Percentiles rank a stretch among this genome's conserved stretches.
Evolutionary conservation across 2,329 filamentous ascomycete species (phyloP).

Genomic region (Trichothecium roseum): DNA sequence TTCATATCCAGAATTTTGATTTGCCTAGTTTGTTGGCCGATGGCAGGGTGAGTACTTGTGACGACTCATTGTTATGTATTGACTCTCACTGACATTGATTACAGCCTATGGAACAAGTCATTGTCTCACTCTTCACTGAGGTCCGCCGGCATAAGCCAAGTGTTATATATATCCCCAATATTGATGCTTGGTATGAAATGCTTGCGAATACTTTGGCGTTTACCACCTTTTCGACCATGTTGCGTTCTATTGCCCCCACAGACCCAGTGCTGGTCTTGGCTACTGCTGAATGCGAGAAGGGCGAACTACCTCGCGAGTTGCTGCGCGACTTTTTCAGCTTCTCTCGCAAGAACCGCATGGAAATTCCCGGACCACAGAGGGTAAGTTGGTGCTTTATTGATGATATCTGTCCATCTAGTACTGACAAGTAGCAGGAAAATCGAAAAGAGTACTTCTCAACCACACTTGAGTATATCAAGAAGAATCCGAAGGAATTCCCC

Average conservation of each 20-base stretch:
- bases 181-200: conserved; percentile 74
- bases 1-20: conserved; percentile 93
- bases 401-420: neutral
- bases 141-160: conserved; percentile 91
- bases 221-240: conserved; percentile 71
- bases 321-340: conserved; percentile 76
- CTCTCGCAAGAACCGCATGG: conserved; percentile 66
- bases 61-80: neutral
- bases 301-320: conserved; percentile 51
- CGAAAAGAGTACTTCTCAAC: conserved; percentile 73
- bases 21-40: conserved; percentile 80
- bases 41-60: conserved; percentile 47
- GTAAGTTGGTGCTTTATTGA: conserved; percentile 28
- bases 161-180: conserved; percentile 86
- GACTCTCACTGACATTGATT: conserved; percentile 11
- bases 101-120: conserved; percentile 69
- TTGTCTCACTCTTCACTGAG: conserved; percentile 85
- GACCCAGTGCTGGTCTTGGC: conserved; percentile 83
- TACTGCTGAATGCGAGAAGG: conserved; percentile 62
- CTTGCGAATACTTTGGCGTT: conserved; percentile 56
- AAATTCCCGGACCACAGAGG: conserved; percentile 55
- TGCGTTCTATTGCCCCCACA: conserved; percentile 75
- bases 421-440: conserved; percentile 27
- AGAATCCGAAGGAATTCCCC: conserved; percentile 75
- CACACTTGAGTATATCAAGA: conserved; percentile 67